A percentile compares a stretch with the other conserved stretches of the same genome.
Evolutionary conservation across 768 basidiomycete species (phyloP).

Genomic region (Lentinus tigrinus): DNA sequence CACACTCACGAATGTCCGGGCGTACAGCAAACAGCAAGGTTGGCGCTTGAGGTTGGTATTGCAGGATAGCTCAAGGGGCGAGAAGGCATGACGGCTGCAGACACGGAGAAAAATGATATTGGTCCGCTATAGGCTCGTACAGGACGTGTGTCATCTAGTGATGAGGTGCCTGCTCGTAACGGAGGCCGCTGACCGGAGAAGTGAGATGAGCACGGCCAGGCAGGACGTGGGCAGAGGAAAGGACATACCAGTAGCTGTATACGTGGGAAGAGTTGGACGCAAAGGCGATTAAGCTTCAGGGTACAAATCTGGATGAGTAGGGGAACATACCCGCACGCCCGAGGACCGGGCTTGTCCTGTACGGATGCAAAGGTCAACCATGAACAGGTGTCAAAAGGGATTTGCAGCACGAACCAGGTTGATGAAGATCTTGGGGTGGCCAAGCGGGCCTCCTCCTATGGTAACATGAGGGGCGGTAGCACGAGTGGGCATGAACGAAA

Average conservation of each 20-base stretch:
- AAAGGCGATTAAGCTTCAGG: slow-evolving; percentile 6
- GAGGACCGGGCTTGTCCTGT: slow-evolving; percentile 86
- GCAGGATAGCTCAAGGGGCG: neutral
- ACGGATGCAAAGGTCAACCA: slow-evolving; percentile 6
- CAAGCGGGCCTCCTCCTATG: slow-evolving; percentile 88
- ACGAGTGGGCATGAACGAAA: slow-evolving; percentile 6
- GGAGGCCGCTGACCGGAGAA: slow-evolving; percentile 63
- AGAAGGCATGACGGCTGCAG: neutral
- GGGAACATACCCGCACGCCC: slow-evolving; percentile 79
- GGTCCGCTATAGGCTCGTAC: slow-evolving; percentile 3
- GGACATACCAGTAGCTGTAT: slow-evolving; percentile 37
- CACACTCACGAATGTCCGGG: neutral
- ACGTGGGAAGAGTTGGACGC: slow-evolving; percentile 2
- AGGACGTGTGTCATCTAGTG: slow-evolving; percentile 33
- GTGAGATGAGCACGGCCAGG: neutral
- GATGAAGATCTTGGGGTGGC: slow-evolving; percentile 96
- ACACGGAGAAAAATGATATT: slow-evolving; percentile 1
- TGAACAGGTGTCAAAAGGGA: neutral
- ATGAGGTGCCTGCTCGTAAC: slow-evolving; percentile 83
- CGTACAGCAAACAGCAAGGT: neutral
- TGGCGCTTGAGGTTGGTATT: neutral
- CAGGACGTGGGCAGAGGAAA: neutral
- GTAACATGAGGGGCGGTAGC: neutral
- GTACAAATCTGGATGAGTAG: slow-evolving; percentile 10
- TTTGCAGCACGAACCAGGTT: slow-evolving; percentile 67